Evolutionary conservation across 2,329 filamentous ascomycete species (phyloP).

Genomic region (Hypomyces perniciosus): DNA sequence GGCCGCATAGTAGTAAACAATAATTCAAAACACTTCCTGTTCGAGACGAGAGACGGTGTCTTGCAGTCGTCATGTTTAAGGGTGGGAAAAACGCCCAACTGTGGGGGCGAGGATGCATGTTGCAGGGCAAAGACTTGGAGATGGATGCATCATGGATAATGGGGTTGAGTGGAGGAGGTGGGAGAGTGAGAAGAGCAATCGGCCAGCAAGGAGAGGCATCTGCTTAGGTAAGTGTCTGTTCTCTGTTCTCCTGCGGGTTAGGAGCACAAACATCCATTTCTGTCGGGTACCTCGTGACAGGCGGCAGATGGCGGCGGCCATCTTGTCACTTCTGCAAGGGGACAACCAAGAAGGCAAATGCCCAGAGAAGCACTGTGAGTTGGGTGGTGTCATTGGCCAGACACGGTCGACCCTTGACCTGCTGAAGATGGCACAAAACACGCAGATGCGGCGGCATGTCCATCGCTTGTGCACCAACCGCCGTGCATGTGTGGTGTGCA

Average conservation of each 20-base stretch:
- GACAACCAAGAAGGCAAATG: neutral
- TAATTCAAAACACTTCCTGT: neutral
- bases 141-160: too few relatives aligned
- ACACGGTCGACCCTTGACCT: slow-evolving; percentile 14
- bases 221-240: too few relatives aligned
- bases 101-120: slow-evolving; percentile 2
- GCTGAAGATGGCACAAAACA: slow-evolving; percentile 14
- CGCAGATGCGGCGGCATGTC: slow-evolving; percentile 8
- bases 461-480: slow-evolving; percentile 4
- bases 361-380: neutral
- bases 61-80: neutral
- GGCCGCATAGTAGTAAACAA: neutral
- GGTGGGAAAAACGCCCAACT: slow-evolving; percentile 9
- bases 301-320: too few relatives aligned
- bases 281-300: too few relatives aligned
- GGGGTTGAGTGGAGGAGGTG: neutral
- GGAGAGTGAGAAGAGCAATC: neutral
- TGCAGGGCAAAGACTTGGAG: too few relatives aligned
- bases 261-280: neutral
- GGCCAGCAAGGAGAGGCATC: too few relatives aligned
- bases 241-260: too few relatives aligned
- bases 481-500: slow-evolving; percentile 3
- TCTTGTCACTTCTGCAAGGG: neutral
- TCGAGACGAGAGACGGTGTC: neutral
- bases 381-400: slow-evolving; percentile 5